Base-by-base conservation (phyloP, 495 filamentous ascomycete genomes). In the Hypomontagnella monticulosa region DNA sequence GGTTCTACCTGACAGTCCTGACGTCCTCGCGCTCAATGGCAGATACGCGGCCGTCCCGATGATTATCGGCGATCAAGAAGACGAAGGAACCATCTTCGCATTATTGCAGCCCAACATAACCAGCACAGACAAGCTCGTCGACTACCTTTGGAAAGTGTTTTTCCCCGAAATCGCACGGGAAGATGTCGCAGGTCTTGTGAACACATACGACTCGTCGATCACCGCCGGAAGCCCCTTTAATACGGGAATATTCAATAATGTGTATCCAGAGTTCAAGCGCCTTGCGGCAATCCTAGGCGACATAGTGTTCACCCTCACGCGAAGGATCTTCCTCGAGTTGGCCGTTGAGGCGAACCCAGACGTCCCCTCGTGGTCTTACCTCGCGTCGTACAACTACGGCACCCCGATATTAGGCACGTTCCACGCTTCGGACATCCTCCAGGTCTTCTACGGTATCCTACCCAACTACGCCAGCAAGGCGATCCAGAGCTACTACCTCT, bases 271-370 rank as follows among this genome's bases (percentile, higher is more conserved):
- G 67, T 92, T 86, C 80, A 93, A 93, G 73, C 88, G 89, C 2
- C 78, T 92, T 0, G 87, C 90, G 1, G 89, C 90, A n/a, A 87
- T 93, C 44, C 79, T 92, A 0, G 90, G 90, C 20, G 89, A 93
- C 61, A 68, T 88, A 1, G 82, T 83, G 18, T 91, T 90, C 67
- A 91, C 85, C 1, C 76, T 91, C 1, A 85, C 83, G 1, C 83
- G 89, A 0, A 83, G 89, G 9, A 53, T 75, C 1, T 85, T 88
- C 70, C 79, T 92, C 33, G 69, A 80, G 7, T 33, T 49, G 1
- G 69, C 82, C 1, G 44, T 52, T 0, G 38, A 76, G 2, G 78
- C 74, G 19, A 83, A 84, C 27, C 85, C 87, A 0, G 56, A 78
- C 27, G 83, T 91, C 2, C 84, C 84, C 0, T 75, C 76, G 11